Base-by-base conservation (phyloP, 805 yeast species). In the Kluyveromyces starmeri region DNA sequence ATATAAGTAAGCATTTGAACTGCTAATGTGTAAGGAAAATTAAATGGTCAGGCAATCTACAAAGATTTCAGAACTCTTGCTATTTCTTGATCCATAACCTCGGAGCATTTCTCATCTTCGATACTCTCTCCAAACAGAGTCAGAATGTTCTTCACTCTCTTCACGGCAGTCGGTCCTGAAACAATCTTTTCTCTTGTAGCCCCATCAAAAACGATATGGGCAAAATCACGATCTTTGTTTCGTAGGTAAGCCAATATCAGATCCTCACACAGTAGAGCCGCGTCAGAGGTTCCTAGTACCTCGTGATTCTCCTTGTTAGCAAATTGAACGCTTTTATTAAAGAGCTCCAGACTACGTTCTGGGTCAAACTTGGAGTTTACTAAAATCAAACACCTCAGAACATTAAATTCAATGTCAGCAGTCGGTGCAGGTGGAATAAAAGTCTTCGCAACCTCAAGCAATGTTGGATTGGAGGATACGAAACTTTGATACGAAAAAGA, bases 141-240 rank as follows among this genome's bases (percentile, higher is more conserved):
- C 42, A 74, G 61, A 7, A 61, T 42, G 7, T 49, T 56, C 44
- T 70, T 72, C 7, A 73, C 48, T n/a, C 46, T 46, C 12, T 59
- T 58, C 4, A 59, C 48, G 20, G 71, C 74, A 3, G 46, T 44
- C 19, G 65, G 70, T 21, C 70, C 65, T 11, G 45, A 44, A 2
- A 72, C 40, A 4, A 59, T 29, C 4, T 52, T 57, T 35, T 62
- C 65, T 23, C 53, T 58, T 1, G 60, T 45, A 0, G 73, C 70
- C 42, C 70, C 71, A 27, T 72, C 75, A 40, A 64, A 59, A 9
- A 73, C 48, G 27, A 71, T 64, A 35, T 62, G 58, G 0, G 78
- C 77, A 51, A 75, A 73, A 39, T 70, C 73, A 27, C 78, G 53
- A 47, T 75, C 78, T 27, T 62, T 55, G 24, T 62, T 59, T 14